Conservation (phyloP, 192 early-diverging fungal species). For the Chytriomyces confervae region DNA sequence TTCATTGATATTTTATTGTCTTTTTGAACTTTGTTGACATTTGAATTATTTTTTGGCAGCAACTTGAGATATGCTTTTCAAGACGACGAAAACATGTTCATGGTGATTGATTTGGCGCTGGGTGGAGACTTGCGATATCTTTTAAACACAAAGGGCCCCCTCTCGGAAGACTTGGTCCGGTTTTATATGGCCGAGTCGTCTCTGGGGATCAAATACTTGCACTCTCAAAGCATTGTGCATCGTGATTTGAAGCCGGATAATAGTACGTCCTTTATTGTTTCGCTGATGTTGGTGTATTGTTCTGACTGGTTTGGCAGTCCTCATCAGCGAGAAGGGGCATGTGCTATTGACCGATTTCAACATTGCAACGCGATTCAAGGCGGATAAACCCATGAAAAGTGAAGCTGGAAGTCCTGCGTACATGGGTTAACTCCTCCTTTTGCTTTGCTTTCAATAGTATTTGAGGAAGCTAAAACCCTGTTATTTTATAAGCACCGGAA, state of each 20-base stretch:
- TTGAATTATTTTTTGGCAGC: not conserved
- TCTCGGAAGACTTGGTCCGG: slow-evolving; percentile 51
- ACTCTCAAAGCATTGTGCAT: slow-evolving; percentile 56
- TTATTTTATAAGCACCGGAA: slow-evolving; percentile 49
- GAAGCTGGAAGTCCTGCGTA: slow-evolving; percentile 91
- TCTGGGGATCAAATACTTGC: slow-evolving; percentile 52
- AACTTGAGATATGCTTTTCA: slow-evolving; percentile 71
- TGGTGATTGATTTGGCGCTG: slow-evolving; percentile 63
- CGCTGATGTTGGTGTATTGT: slow-evolving; percentile 28
- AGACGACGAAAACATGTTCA: slow-evolving; percentile 71
- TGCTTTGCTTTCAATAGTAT: not conserved
- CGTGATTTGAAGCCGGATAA: slow-evolving; percentile 54
- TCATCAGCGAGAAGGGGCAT: slow-evolving; percentile 82
- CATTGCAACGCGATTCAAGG: slow-evolving; percentile 81
- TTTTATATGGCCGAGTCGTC: slow-evolving; percentile 52
- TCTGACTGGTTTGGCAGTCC: slow-evolving; percentile 45
- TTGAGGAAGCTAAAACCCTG: no score
- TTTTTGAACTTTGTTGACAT: not conserved
- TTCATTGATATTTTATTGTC: not conserved
- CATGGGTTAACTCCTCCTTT: slow-evolving; percentile 78
- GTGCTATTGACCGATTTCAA: slow-evolving; percentile 95
- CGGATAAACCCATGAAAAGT: slow-evolving; percentile 73
- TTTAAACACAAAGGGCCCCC: slow-evolving; percentile 37
- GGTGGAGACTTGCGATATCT: slow-evolving; percentile 67
- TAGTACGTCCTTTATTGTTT: slow-evolving; percentile 55